A percentile compares a stretch with the other conserved stretches of the same genome.
phyloP scores from a whole-genome alignment of 345 rosid genomes.

The Eucalyptus marginata region DNA sequence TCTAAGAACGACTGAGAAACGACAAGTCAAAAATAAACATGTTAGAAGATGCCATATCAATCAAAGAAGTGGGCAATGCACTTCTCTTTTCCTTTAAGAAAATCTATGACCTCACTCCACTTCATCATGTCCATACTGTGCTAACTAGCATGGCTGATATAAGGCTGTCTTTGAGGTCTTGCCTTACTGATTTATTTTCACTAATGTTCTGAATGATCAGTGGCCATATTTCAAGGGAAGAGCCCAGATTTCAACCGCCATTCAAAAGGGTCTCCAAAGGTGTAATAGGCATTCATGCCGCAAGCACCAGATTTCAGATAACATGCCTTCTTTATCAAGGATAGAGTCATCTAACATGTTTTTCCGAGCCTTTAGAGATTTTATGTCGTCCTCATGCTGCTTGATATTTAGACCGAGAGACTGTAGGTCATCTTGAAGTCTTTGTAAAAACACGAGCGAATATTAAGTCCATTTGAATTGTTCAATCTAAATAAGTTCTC shows the following conservation, averaged over 20 bases:
- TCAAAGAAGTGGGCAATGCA: not conserved
- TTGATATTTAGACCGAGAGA: conserved; percentile 46
- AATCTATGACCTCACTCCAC: not conserved
- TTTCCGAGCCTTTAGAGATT: conserved; percentile 29
- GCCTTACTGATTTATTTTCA: not conserved
- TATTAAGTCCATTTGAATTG: not conserved
- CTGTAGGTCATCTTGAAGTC: conserved; percentile 58
- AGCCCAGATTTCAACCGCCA: not conserved
- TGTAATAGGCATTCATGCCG: not conserved
- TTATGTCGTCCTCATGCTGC: conserved; percentile 47
- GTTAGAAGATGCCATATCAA: not conserved
- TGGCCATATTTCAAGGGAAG: not conserved
- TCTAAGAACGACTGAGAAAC: conserved; percentile 40
- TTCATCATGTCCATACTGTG: not conserved
- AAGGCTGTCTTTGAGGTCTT: not conserved
- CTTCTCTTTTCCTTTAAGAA: not conserved
- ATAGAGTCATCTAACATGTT: conserved; percentile 46
- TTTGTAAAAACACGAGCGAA: conserved; percentile 14
- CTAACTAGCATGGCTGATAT: not conserved
- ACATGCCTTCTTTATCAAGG: conserved; percentile 51
- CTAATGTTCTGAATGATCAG: not conserved
- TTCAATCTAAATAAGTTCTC: not conserved
- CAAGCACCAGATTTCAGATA: not conserved
- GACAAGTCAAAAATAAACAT: not conserved
- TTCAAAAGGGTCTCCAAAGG: not conserved